Evolutionary conservation across 78 protist genomes (phyloP), one percentile per base, ranked within the genome.

Genomic region (Dictyostelium capitatum): DNA sequence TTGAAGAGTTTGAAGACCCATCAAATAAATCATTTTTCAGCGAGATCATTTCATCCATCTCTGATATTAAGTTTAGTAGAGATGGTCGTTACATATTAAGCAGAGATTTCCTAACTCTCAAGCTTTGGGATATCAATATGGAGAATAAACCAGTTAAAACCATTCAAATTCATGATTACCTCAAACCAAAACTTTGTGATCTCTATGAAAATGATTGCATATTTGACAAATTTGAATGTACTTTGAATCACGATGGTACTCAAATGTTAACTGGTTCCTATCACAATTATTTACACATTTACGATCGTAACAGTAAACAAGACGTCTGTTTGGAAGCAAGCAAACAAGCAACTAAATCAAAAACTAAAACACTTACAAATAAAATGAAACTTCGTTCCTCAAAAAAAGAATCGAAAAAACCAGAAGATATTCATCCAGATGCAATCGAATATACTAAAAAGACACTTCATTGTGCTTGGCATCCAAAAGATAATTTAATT

Each of bases 161-260:
- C 72, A 82, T 81, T 62, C 89, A 75, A 51, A 79, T 98, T 48
- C 99, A 98, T 93, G 99, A 98, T n/a, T 96, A 97, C 53, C 80
- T 97, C 37, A 59, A 87, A 65, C 53, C 96, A 32, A 91, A 95
- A 77, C 81, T 99, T 82, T 93, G 96, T 82, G 98, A 98, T 28
- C 96, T 98, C 69, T 98, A 98, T 96, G 99, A 99, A 82, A 95
- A 96, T 80, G 99, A 98, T 82, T 75, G 85, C 82, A 97, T 98
- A 54, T 98, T 98, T 51, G 99, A 99, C 92, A 95, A 97, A 74
- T 99, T 98, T 91, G 98, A 98, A 90, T 95, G 98, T 90, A 15
- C 84, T 32, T 79, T 95, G 89, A 62, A 85, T 19, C 96, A 89
- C 59, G 96, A 97, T 57, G 97, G 97, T 28, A 94, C 90, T 48